These are phyloP conservation scores for Pseudofabraea citricarpa DNA, from an alignment of 2,329 filamentous ascomycete genomes.

Conservation along the genomic window DNA sequence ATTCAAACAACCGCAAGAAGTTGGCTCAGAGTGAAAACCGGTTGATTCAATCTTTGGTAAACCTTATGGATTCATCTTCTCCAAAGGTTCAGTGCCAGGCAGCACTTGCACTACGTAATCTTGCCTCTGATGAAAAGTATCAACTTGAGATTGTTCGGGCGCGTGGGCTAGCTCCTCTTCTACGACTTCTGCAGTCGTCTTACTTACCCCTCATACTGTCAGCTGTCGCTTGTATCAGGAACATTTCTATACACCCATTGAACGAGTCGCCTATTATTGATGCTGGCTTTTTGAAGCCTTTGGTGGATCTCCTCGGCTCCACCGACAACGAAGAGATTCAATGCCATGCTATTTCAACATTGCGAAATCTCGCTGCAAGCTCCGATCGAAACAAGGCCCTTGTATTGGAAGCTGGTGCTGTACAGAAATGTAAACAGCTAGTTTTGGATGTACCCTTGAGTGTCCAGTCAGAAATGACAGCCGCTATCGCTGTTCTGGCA, in stretches of 20 bases:
- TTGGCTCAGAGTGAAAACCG: constrained; percentile 87
- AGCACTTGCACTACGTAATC: constrained; percentile 85
- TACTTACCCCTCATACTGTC: constrained; percentile 95
- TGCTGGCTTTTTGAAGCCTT: constrained; percentile 86
- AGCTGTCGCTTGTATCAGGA: constrained; percentile 95
- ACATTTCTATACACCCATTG: constrained; percentile 95
- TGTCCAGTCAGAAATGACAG: constrained; percentile 98
- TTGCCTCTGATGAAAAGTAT: constrained; percentile 97
- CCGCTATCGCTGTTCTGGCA: constrained; percentile 94
- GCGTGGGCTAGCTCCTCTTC: constrained; percentile 76
- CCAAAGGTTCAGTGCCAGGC: constrained; percentile 98
- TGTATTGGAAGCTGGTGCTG: constrained; percentile 92
- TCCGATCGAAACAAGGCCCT: constrained; percentile 97
- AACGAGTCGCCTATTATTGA: constrained; percentile 99
- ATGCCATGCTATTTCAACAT: constrained; percentile 94
- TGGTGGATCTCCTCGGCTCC: constrained; percentile 89
- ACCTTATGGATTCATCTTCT: constrained; percentile 94
- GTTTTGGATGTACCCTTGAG: constrained; percentile 89
- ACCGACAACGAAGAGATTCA: constrained; percentile 99
- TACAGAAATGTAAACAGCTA: constrained; percentile 97
- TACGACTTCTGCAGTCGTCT: constrained; percentile 88
- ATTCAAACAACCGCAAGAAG: constrained; percentile 84
- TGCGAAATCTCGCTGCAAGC: constrained; percentile 91
- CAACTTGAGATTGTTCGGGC: constrained; percentile 95
- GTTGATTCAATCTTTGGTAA: constrained; percentile 88